A percentile compares a stretch with the other conserved stretches of the same genome.
phyloP scores from a whole-genome alignment of 495 filamentous ascomycete species.

The Tuber melanosporum region DNA sequence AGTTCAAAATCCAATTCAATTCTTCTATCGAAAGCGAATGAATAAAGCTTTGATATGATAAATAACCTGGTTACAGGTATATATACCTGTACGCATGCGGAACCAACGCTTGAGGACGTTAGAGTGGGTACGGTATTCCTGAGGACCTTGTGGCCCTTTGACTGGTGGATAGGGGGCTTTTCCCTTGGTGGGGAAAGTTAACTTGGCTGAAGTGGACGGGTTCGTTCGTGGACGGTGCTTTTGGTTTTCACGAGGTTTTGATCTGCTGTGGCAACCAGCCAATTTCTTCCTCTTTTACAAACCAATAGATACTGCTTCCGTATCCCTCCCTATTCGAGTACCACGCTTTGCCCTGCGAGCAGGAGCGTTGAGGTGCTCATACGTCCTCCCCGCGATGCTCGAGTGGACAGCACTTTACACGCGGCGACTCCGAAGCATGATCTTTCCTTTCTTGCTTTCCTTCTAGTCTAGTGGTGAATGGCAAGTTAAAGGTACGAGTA shows the following conservation, averaged over 20 bases:
- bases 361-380: neutral
- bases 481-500: neutral
- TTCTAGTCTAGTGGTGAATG: neutral
- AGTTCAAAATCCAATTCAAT: neutral
- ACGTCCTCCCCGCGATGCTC: neutral
- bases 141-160: neutral
- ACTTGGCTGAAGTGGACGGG: neutral
- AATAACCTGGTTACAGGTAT: neutral
- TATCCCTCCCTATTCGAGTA: neutral
- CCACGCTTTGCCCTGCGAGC: neutral
- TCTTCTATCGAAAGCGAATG: neutral
- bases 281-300: neutral
- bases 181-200: neutral
- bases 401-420: neutral
- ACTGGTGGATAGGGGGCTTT: neutral
- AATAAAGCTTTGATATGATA: neutral
- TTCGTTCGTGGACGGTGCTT: neutral
- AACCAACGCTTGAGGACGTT: neutral
- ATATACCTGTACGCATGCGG: neutral
- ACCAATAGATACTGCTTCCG: neutral
- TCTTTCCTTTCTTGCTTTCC: neutral
- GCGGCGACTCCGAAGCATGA: neutral
- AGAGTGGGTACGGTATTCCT: neutral
- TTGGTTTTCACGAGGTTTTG: neutral
- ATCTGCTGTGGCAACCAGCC: neutral